Percentiles rank a stretch among this genome's conserved stretches.
Evolutionary conservation across 345 rosid genomes (phyloP).

Genomic region (Euclidium syriacum): DNA sequence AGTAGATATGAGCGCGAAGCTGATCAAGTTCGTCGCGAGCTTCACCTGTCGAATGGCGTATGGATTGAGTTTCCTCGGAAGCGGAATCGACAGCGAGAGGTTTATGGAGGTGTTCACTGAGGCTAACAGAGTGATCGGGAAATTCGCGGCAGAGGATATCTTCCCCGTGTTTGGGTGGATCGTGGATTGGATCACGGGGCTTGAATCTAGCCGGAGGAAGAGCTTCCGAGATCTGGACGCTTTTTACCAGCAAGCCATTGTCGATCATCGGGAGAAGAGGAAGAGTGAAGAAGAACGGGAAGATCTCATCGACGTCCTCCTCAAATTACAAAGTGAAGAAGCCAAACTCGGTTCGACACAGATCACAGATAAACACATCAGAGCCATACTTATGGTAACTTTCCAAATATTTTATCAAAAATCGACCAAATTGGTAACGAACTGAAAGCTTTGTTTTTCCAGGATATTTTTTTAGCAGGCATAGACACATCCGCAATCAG

Average conservation of each 20-base stretch:
- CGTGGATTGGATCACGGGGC: conserved; percentile 22
- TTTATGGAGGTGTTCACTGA: conserved; percentile 20
- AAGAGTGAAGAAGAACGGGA: conserved; percentile 23
- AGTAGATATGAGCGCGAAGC: conserved; percentile 27
- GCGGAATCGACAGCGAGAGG: conserved; percentile 25
- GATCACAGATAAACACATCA: conserved; percentile 31
- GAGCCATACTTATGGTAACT: conserved; percentile 32
- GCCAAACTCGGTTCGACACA: conserved; percentile 21
- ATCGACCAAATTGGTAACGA: background rate
- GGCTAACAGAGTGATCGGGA: conserved; percentile 24
- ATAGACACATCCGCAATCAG: conserved; percentile 24
- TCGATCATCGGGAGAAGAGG: conserved; percentile 22
- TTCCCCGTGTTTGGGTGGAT: conserved; percentile 30
- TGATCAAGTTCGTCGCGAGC: conserved; percentile 23
- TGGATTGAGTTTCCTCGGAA: conserved; percentile 23
- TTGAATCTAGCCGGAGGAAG: conserved; percentile 25
- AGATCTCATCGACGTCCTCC: conserved; percentile 29
- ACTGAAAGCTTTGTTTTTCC: background rate
- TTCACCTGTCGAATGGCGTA: conserved; percentile 30
- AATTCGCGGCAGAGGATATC: conserved; percentile 30
- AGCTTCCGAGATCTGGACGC: conserved; percentile 22
- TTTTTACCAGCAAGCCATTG: conserved; percentile 29
- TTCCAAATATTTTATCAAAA: background rate
- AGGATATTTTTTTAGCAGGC: conserved; percentile 31
- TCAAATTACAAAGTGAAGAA: conserved; percentile 26